Evolutionary conservation across 306 rosid genomes (phyloP).

Genomic region (Vigna reflexopilosa): DNA sequence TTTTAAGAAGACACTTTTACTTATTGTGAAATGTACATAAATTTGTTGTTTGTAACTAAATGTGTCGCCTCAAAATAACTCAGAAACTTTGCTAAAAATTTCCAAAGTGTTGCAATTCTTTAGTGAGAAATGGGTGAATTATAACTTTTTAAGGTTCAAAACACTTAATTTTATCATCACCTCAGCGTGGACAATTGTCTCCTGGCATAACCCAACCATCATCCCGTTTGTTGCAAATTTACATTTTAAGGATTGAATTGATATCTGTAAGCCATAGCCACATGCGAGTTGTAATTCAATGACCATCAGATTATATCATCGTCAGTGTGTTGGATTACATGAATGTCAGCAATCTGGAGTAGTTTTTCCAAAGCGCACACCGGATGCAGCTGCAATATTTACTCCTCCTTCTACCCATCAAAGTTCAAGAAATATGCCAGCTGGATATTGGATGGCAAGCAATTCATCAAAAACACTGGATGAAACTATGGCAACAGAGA

Average conservation of each 20-base stretch:
- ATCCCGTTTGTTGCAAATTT: background rate
- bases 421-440: slow-evolving; percentile 53
- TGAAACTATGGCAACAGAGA: slow-evolving; percentile 97
- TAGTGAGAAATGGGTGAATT: background rate
- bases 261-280: slow-evolving; percentile 1
- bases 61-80: slow-evolving; percentile 13
- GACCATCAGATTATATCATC: slow-evolving; percentile 27
- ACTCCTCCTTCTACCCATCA: slow-evolving; percentile 81
- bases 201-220: slow-evolving; percentile 3
- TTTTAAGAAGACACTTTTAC: background rate
- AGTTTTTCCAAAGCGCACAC: slow-evolving; percentile 78
- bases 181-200: background rate
- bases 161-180: background rate
- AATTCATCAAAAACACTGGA: slow-evolving; percentile 93
- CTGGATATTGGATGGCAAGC: slow-evolving; percentile 91
- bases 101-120: background rate
- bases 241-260: slow-evolving; percentile 21
- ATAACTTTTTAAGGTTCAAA: background rate
- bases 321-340: slow-evolving; percentile 41
- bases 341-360: slow-evolving; percentile 86
- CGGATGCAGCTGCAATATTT: slow-evolving; percentile 80
- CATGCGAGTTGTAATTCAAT: slow-evolving; percentile 28
- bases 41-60: slow-evolving; percentile 13
- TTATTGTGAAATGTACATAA: background rate
- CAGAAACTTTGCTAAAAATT: slow-evolving; percentile 14